Conservation (phyloP, 768 basidiomycete genomes). For the Nevesoporus exiguus region DNA sequence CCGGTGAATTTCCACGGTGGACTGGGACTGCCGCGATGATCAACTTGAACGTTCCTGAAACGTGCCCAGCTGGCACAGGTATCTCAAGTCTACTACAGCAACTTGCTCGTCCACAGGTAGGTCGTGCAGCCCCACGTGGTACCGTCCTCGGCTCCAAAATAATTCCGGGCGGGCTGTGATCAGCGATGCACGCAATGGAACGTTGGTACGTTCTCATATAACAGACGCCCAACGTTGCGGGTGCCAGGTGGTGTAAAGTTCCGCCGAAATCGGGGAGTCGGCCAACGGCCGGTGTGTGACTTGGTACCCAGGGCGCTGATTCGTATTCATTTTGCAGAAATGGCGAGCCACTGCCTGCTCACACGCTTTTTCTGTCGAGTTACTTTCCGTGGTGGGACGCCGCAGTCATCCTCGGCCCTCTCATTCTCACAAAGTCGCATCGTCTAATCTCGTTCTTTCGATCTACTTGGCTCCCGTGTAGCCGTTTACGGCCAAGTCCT, state of each 20-base stretch:
- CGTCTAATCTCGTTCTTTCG: conserved; percentile 22
- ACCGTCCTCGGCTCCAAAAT: not conserved
- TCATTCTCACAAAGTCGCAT: conserved; percentile 2
- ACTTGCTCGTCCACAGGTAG: not conserved
- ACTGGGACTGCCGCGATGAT: not conserved
- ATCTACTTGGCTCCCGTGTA: conserved; percentile 13
- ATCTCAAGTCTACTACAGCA: not conserved
- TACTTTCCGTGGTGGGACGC: conserved; percentile 17
- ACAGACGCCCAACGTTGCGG: conserved; percentile 12
- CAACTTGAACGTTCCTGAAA: not conserved
- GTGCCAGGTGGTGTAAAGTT: conserved; percentile 1
- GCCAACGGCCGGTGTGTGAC: conserved; percentile 10
- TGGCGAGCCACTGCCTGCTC: conserved; percentile 17
- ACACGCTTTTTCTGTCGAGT: conserved; percentile 12
- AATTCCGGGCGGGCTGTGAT: conserved; percentile 15
- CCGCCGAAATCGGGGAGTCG: conserved; percentile 23
- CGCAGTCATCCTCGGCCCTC: conserved; percentile 18
- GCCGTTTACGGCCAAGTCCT: conserved; percentile 25
- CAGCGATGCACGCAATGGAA: not conserved
- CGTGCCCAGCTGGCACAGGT: not conserved
- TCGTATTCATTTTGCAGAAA: conserved; percentile 26
- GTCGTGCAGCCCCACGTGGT: not conserved
- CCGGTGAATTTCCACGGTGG: conserved; percentile 13
- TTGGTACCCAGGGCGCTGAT: conserved; percentile 21
- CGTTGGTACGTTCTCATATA: not conserved